Conservation (phyloP, 2,329 filamentous ascomycete genomes). For the Aspergillus uvarum region DNA sequence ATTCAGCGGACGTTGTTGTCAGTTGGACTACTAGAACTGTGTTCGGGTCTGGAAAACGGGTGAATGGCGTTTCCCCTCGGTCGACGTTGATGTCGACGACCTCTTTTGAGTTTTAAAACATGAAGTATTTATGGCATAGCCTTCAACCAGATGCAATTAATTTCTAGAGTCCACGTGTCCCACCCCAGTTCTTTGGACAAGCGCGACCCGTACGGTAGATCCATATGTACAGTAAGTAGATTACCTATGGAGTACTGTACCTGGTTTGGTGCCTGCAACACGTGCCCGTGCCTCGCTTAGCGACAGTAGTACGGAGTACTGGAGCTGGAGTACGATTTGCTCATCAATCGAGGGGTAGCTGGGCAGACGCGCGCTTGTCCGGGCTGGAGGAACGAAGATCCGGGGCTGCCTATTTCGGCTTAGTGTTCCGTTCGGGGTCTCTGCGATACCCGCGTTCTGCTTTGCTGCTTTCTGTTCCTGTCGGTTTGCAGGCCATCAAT, state of each 20-base stretch:
- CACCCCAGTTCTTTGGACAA: neutral
- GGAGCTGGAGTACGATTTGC: constrained; percentile 1
- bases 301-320: no score
- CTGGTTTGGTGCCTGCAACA: neutral
- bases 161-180: constrained; percentile 8
- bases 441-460: constrained; percentile 39
- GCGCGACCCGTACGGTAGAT: no score
- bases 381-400: constrained; percentile 30
- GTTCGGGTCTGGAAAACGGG: constrained; percentile 46
- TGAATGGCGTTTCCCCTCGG: constrained; percentile 42
- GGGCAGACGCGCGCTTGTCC: constrained; percentile 18
- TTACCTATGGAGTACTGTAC: no score
- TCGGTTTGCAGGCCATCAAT: constrained; percentile 30
- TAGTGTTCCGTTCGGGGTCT: constrained; percentile 42
- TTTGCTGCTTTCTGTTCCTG: constrained; percentile 28
- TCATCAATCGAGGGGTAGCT: neutral
- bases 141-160: constrained; percentile 19
- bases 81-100: constrained; percentile 33
- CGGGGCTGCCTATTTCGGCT: constrained; percentile 31
- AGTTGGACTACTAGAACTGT: constrained; percentile 45
- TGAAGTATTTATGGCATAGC: constrained; percentile 32
- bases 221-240: neutral
- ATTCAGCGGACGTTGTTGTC: constrained; percentile 31
- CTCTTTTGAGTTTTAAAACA: constrained; percentile 34
- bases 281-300: neutral